Conservation (phyloP, 441 rosid species). For the Lepidium campestre region DNA sequence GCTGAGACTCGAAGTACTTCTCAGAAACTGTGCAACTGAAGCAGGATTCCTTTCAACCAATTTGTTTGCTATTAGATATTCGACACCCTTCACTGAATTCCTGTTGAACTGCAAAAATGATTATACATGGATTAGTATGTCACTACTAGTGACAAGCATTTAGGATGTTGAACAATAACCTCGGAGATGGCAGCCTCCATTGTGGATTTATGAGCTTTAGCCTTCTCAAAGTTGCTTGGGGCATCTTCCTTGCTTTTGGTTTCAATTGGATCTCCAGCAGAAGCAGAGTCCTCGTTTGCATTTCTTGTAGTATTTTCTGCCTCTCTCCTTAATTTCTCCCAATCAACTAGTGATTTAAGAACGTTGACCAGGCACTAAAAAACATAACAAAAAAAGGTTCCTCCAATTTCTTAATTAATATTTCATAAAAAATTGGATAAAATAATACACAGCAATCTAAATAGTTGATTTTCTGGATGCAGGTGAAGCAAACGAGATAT, state of each 20-base stretch:
- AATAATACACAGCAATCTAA: not conserved
- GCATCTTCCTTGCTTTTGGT: conserved; percentile 57
- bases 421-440: conserved; percentile 6
- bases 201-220: conserved; percentile 98
- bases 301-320: conserved; percentile 37
- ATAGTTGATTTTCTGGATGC: conserved; percentile 5
- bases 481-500: conserved; percentile 22
- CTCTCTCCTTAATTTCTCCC: conserved; percentile 80
- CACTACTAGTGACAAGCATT: not conserved
- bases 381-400: conserved; percentile 28
- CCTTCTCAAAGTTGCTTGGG: conserved; percentile 88
- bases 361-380: conserved; percentile 88
- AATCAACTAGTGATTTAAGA: conserved; percentile 91
- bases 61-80: conserved; percentile 72
- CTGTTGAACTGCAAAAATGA: conserved; percentile 85
- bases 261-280: conserved; percentile 50
- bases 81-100: conserved; percentile 75
- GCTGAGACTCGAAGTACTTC: conserved; percentile 66
- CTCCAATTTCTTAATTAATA: conserved; percentile 18
- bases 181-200: conserved; percentile 91
- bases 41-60: conserved; percentile 79
- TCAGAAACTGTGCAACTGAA: conserved; percentile 87
- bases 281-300: conserved; percentile 46
- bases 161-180: conserved; percentile 39
- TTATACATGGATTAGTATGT: conserved; percentile 20